Percentiles rank a stretch among this genome's conserved stretches.
Evolutionary conservation across 192 early-diverging fungal species (phyloP).

Genomic region (Coemansia sp.): DNA sequence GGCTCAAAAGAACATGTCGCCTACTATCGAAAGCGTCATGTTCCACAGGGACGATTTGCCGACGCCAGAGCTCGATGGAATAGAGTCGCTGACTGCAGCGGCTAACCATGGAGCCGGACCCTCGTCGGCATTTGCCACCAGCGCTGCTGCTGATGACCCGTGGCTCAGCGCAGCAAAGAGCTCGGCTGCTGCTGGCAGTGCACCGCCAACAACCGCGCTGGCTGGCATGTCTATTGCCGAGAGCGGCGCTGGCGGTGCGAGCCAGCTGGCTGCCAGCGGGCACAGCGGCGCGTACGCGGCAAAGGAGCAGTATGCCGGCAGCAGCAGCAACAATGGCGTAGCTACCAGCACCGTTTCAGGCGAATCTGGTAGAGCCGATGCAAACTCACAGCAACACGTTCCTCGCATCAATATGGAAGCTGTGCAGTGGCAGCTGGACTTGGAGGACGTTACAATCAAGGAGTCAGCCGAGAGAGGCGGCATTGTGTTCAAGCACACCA

Average conservation of each 20-base stretch:
- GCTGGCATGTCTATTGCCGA: slow-evolving; percentile 16
- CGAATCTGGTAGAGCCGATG: neutral
- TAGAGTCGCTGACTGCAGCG: slow-evolving; percentile 48
- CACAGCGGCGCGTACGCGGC: slow-evolving; percentile 11
- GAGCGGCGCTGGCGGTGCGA: slow-evolving; percentile 3
- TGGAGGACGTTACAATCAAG: slow-evolving; percentile 49
- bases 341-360: no score
- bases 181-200: neutral
- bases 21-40: slow-evolving; percentile 63
- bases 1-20: slow-evolving; percentile 76
- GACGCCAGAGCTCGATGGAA: slow-evolving; percentile 54
- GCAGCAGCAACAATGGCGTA: slow-evolving; percentile 6
- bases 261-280: slow-evolving; percentile 14
- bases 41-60: slow-evolving; percentile 65
- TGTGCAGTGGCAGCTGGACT: slow-evolving; percentile 51
- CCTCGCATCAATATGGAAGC: slow-evolving; percentile 43
- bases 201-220: slow-evolving; percentile 21
- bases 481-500: slow-evolving; percentile 76
- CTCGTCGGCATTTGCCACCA: slow-evolving; percentile 24
- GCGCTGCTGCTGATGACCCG: slow-evolving; percentile 51
- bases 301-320: slow-evolving; percentile 31
- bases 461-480: slow-evolving; percentile 57
- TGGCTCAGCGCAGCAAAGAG: slow-evolving; percentile 45
- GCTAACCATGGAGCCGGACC: neutral
- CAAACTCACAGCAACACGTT: slow-evolving; percentile 4